Percentiles rank a stretch among this genome's conserved stretches.
Conservation (phyloP, 2,329 filamentous ascomycete species). For the Epichloe scottii region DNA sequence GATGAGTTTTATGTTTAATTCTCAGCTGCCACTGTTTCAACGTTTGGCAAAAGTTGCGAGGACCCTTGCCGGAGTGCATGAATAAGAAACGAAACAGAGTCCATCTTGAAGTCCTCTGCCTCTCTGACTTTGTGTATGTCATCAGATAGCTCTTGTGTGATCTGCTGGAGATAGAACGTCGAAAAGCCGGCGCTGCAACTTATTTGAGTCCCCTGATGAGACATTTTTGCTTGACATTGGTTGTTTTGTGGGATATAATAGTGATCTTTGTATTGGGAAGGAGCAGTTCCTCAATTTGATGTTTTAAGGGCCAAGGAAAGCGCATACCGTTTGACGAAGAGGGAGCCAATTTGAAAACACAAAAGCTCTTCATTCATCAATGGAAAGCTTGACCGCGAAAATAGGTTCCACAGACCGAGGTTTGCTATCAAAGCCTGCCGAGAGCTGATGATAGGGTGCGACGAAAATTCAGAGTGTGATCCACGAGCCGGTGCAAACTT, state of each 20-base stretch:
- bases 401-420: no score
- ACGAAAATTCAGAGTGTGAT: no score
- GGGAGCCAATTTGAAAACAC: no score
- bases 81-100: conserved; percentile 52
- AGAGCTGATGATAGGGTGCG: no score
- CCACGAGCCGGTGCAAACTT: no score
- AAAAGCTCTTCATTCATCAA: no score
- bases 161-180: conserved; percentile 55
- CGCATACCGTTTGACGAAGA: no score
- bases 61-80: conserved; percentile 57
- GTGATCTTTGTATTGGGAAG: neutral
- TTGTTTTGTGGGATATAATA: neutral
- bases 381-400: no score
- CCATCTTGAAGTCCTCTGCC: conserved; percentile 58
- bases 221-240: neutral
- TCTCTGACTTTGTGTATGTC: conserved; percentile 58
- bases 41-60: conserved; percentile 34
- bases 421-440: no score
- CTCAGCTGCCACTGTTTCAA: neutral
- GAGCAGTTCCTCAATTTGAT: no score
- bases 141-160: conserved; percentile 59
- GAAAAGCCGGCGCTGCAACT: conserved; percentile 34
- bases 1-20: conserved; percentile 25
- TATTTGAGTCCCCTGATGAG: neutral
- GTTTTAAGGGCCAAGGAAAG: no score